Base-by-base conservation (phyloP, 225 moss, liverwort and hornwort species). In the Anthoceros angustus region DNA sequence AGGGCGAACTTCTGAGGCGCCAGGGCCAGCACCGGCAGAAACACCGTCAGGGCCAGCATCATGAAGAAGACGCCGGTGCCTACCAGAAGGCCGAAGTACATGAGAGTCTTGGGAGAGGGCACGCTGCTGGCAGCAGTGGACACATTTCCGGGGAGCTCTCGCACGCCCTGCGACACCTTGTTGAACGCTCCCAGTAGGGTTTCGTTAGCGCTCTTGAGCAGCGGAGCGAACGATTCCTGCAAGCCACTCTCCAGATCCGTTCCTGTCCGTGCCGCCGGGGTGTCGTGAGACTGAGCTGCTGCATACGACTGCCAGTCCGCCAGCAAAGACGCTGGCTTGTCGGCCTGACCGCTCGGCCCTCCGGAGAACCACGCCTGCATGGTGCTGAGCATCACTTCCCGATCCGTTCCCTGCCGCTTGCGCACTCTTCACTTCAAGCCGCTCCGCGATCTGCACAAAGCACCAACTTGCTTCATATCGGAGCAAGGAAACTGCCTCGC, bases 171-270 rank as follows among this genome's bases (percentile, higher is more conserved):
- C 64, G 88, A 82, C 24, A 98, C 95, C 66, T 89, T 93, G 88
- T 77, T 90, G 26, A 86, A 98, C 21, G 95, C 95, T 70, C 88
- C 87, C 21, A 80, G 67, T 25, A 98, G 70, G 41, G 83, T 86
- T 41, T 83, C 83, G 71, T 87, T 88, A 20, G 95, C 95, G 43
- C 88, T 83, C 64, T 98, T 90, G 4, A 95, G 88, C 42, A 95
- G 66, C 55, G 94, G 94, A 60, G 91, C 94, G n/a, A 95, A 78
- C 42, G 86, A 81, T 61, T 95, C 94, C 7, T 90, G 80, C 64
- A 98, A 80, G 21, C 86, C 91, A n/a, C 91, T 80, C 76, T 98
- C 95, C 85, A 92, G 79, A 80, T 98, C 95, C 42, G 84, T 78
- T 20, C 77, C 81, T 5, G 74, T 39, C 8, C 79, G 63, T 61